phyloP scores from a whole-genome alignment of 257 asterid genomes.

The Nicotiana sylvestris region DNA sequence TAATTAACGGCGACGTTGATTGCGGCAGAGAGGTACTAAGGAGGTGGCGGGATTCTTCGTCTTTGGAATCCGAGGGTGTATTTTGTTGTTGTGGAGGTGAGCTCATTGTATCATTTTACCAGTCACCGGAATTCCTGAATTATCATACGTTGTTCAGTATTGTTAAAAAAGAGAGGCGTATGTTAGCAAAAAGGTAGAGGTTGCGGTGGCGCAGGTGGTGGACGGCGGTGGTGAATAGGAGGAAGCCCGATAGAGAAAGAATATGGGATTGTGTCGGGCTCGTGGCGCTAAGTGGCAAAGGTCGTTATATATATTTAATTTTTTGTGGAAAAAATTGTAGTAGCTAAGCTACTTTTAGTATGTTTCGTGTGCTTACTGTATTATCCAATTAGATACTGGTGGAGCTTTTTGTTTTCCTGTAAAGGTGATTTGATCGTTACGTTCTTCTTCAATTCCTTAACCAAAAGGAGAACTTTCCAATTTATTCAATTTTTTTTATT shows the following conservation, averaged over 20 bases:
- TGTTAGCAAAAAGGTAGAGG: neutral
- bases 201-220: neutral
- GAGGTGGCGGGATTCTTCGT: conserved; percentile 55
- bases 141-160: neutral
- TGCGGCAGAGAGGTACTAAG: conserved; percentile 28
- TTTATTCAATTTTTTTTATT: no score
- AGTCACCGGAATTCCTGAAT: neutral
- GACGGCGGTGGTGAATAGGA: neutral
- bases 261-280: conserved; percentile 8
- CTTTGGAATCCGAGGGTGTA: conserved; percentile 27
- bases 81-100: conserved; percentile 35
- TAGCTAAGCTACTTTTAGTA: neutral
- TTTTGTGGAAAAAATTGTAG: neutral
- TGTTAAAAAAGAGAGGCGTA: neutral
- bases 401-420: neutral
- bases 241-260: neutral
- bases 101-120: conserved; percentile 37
- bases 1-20: conserved; percentile 23
- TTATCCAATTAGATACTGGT: neutral
- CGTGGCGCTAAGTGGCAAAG: conserved; percentile 10
- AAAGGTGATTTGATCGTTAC: neutral
- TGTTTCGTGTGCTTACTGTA: neutral
- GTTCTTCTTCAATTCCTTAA: neutral
- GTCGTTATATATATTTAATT: neutral
- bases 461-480: neutral